phyloP scores from a whole-genome alignment of 345 rosid species.

The Erysimum cheiranthoides region DNA sequence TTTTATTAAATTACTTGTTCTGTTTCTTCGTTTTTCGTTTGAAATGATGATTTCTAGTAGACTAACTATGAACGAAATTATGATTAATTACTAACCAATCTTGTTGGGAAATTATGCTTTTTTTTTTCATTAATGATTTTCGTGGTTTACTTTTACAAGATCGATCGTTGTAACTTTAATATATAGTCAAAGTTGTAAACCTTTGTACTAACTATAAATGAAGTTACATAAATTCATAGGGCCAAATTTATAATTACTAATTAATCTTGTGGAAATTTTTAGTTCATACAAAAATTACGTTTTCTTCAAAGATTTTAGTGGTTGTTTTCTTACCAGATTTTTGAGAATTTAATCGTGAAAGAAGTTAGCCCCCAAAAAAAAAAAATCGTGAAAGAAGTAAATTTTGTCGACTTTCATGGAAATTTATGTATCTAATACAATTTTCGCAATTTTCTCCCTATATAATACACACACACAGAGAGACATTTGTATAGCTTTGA shows the following conservation, averaged over 20 bases:
- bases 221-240: background rate
- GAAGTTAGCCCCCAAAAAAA: too few species aligned
- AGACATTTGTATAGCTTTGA: background rate
- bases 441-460: too few species aligned
- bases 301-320: background rate
- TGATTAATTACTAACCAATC: background rate
- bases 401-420: background rate
- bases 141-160: background rate
- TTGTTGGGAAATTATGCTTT: background rate
- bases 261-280: background rate
- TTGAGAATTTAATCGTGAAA: slow-evolving; percentile 10
- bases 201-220: background rate
- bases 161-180: background rate
- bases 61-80: background rate
- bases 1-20: background rate
- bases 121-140: slow-evolving; percentile 5
- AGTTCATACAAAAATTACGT: background rate
- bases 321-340: background rate
- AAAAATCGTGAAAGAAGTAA: background rate
- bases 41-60: background rate
- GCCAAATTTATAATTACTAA: background rate
- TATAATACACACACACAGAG: background rate
- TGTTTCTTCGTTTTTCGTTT: slow-evolving; percentile 15
- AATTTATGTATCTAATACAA: slow-evolving; percentile 11
- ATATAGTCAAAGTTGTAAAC: background rate